These are phyloP conservation scores for Chamaenerion angustifolium DNA, from an alignment of 345 rosid genomes.

Conservation along the genomic window DNA sequence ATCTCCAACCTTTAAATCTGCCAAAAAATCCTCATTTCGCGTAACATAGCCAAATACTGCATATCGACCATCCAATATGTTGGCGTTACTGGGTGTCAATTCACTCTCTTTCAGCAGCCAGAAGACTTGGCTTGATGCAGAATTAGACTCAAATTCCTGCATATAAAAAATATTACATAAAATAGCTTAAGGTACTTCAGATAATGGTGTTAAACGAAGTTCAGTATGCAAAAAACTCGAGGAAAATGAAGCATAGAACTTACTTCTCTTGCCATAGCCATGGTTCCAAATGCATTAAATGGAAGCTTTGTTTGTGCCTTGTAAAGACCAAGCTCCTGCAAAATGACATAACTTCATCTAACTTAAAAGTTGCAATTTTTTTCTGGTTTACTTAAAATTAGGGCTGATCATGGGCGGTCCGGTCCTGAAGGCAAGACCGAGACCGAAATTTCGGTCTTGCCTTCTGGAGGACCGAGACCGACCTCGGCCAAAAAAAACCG, in stretches of 20 bases:
- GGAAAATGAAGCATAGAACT: conserved; percentile 9
- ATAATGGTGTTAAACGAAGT: too few relatives aligned
- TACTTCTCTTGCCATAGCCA: conserved; percentile 99
- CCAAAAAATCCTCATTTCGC: conserved; percentile 64
- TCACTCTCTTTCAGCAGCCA: conserved; percentile 98
- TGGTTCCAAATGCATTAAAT: conserved; percentile 95
- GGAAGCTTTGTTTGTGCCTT: conserved; percentile 97
- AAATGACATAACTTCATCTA: not conserved
- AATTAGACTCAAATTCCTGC: conserved; percentile 92
- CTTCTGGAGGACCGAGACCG: too few relatives aligned
- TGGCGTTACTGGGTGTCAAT: conserved; percentile 89
- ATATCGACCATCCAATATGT: conserved; percentile 93
- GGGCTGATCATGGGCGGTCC: too few relatives aligned
- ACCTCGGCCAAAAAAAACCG: too few relatives aligned
- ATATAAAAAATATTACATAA: not conserved
- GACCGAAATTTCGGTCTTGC: too few relatives aligned
- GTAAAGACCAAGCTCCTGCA: conserved; percentile 89
- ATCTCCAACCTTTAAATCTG: conserved; percentile 97
- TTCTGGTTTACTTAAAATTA: too few relatives aligned
- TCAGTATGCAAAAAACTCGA: too few relatives aligned
- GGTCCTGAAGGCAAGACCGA: too few relatives aligned
- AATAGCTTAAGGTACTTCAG: not conserved
- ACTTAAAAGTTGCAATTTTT: too few relatives aligned
- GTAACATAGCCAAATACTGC: conserved; percentile 91
- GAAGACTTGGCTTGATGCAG: conserved; percentile 89